Conservation (phyloP, 164 flowering plant species). For the Piper betle region DNA sequence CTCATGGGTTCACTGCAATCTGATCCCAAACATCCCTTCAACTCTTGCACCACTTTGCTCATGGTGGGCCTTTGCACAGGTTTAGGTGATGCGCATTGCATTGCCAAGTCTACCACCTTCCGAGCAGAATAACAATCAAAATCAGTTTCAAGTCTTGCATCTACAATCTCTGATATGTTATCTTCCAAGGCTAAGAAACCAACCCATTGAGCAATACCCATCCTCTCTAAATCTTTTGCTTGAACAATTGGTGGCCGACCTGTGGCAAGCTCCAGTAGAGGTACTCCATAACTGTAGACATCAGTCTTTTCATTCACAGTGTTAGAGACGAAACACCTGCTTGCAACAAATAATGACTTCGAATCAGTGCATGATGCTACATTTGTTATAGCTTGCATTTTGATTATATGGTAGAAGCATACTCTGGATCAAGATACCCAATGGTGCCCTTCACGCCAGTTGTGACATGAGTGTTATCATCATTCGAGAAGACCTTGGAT, state of each 20-base stretch:
- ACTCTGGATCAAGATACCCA: conserved; percentile 7
- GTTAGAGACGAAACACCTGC: conserved; percentile 4
- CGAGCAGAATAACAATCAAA: conserved; percentile 14
- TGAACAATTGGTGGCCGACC: conserved; percentile 3
- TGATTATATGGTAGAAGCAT: not conserved
- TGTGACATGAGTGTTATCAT: not conserved
- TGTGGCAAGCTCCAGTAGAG: conserved; percentile 5
- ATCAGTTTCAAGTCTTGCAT: conserved; percentile 19
- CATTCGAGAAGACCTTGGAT: not conserved
- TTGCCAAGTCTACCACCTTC: conserved; percentile 25
- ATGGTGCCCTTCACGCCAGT: conserved; percentile 2
- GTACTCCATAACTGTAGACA: conserved; percentile 7
- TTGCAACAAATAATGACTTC: too few relatives aligned
- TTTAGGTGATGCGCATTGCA: conserved; percentile 15
- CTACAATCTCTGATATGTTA: conserved; percentile 17
- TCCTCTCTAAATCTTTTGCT: not conserved
- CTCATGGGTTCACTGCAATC: not conserved
- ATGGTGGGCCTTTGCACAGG: conserved; percentile 21
- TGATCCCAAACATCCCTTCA: not conserved
- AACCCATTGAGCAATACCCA: conserved; percentile 21
- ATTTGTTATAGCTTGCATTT: not conserved
- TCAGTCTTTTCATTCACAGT: conserved; percentile 5
- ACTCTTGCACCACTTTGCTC: conserved; percentile 9
- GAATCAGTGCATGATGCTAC: too few relatives aligned
- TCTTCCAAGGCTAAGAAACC: conserved; percentile 9